Conservation (phyloP, 352 stramenopile species). For the Pythium aphanidermatum region DNA sequence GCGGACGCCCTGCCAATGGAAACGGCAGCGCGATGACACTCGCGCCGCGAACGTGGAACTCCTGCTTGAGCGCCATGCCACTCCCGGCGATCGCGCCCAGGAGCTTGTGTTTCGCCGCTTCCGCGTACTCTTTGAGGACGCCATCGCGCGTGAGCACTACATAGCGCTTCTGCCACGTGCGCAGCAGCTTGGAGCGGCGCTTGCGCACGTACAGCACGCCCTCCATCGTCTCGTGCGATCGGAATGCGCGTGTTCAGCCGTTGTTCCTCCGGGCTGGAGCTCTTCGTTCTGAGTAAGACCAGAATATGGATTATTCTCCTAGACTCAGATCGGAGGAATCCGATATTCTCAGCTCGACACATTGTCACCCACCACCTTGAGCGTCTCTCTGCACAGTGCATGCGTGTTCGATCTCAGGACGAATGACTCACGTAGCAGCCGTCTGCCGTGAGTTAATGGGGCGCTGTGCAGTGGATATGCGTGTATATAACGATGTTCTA, state of each 20-base stretch:
- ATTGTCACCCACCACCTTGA: no score
- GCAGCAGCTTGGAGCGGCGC: slow-evolving; percentile 46
- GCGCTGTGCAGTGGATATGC: no score
- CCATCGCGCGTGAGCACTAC: slow-evolving; percentile 46
- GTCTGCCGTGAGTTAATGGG: no score
- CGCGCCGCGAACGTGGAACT: slow-evolving; percentile 32
- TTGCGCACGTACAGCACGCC: slow-evolving; percentile 49
- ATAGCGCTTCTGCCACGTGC: slow-evolving; percentile 67
- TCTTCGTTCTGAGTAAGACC: no score
- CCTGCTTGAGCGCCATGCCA: slow-evolving; percentile 42
- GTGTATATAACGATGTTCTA: no score
- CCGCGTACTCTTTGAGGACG: slow-evolving; percentile 42
- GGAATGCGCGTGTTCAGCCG: no score
- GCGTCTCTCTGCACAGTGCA: no score
- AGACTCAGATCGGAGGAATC: neutral
- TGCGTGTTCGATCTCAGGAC: no score
- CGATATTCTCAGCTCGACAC: neutral
- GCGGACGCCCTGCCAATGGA: slow-evolving; percentile 30
- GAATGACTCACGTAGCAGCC: no score
- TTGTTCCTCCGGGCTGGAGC: neutral
- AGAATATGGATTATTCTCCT: no score
- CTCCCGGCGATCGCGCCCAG: slow-evolving; percentile 19
- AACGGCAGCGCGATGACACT: slow-evolving; percentile 42
- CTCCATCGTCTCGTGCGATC: slow-evolving; percentile 34
- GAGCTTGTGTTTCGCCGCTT: slow-evolving; percentile 13